Conservation (phyloP, 2,329 filamentous ascomycete species). For the Arthroderma sp. region DNA sequence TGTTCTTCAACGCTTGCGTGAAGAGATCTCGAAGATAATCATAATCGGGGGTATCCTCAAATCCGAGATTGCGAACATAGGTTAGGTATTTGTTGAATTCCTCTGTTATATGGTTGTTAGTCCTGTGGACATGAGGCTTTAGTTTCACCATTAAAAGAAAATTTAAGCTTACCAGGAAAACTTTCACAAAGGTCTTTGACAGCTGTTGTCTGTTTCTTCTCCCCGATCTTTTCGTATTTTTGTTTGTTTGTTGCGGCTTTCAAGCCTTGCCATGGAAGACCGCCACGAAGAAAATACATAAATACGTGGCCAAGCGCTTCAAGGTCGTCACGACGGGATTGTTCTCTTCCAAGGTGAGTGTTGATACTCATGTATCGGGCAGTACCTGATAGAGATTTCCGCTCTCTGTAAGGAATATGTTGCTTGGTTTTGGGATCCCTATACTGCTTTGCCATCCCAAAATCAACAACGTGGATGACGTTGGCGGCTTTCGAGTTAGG, state of each 20-base stretch:
- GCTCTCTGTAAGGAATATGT: constrained; percentile 93
- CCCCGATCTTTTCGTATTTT: constrained; percentile 99
- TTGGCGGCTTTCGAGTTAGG: constrained; percentile 89
- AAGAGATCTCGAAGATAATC: constrained; percentile 94
- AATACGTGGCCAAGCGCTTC: constrained; percentile 67
- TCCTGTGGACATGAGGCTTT: constrained; percentile 1
- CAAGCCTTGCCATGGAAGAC: constrained; percentile 54
- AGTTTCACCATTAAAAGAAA: neutral
- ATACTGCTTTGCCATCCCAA: constrained; percentile 99
- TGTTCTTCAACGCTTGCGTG: constrained; percentile 87
- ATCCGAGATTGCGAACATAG: constrained; percentile 93
- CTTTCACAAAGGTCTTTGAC: constrained; percentile 96
- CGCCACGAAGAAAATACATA: constrained; percentile 55
- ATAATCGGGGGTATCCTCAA: constrained; percentile 97
- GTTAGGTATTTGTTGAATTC: constrained; percentile 97
- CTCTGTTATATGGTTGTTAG: constrained; percentile 39
- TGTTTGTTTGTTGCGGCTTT: constrained; percentile 71
- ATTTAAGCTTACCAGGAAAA: constrained; percentile 53
- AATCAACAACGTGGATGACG: constrained; percentile 96
- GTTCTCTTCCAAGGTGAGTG: constrained; percentile 89
- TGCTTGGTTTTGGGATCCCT: constrained; percentile 98
- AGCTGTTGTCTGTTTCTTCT: constrained; percentile 97
- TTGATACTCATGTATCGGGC: constrained; percentile 99
- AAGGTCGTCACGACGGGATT: constrained; percentile 88
- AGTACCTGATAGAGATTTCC: constrained; percentile 91